A percentile compares a stretch with the other conserved stretches of the same genome.
These are phyloP conservation scores for Colletotrichum gigasporum DNA, from an alignment of 2,329 filamentous ascomycete genomes.

Conservation along the genomic window DNA sequence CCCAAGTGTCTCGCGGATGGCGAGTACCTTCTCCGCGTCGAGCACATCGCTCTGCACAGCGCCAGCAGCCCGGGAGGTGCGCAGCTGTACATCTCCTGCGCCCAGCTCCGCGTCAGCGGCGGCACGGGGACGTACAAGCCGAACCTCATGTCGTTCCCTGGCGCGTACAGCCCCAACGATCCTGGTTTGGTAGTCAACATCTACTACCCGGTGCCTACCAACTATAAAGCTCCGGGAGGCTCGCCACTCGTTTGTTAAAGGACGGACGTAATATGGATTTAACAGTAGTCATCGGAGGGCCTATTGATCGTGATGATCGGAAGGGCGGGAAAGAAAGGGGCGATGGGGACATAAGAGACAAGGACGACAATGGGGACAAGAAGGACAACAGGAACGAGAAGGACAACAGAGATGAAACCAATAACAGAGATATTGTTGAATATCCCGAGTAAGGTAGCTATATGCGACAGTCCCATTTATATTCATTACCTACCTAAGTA, in stretches of 20 bases:
- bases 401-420: too few relatives aligned
- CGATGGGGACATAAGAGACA: too few relatives aligned
- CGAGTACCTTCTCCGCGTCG: constrained; percentile 58
- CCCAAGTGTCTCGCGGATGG: constrained; percentile 55
- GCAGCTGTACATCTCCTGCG: constrained; percentile 56
- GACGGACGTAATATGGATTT: too few relatives aligned
- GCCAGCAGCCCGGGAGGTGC: constrained; percentile 51
- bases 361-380: too few relatives aligned
- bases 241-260: constrained; percentile 31
- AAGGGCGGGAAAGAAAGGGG: too few relatives aligned
- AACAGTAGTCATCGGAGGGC: too few relatives aligned
- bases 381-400: too few relatives aligned
- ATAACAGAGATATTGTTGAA: too few relatives aligned
- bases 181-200: constrained; percentile 55
- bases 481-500: too few relatives aligned
- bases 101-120: constrained; percentile 52
- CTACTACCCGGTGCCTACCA: constrained; percentile 51
- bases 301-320: too few relatives aligned
- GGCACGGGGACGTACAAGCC: constrained; percentile 49
- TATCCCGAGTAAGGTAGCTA: too few relatives aligned
- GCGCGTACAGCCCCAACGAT: constrained; percentile 50
- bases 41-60: constrained; percentile 58
- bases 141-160: constrained; percentile 51
- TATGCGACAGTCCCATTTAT: too few relatives aligned
- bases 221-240: constrained; percentile 41